Percentiles rank a stretch among this genome's conserved stretches.
phyloP scores from a whole-genome alignment of 441 rosid species.

The Eutrema salsugineum region DNA sequence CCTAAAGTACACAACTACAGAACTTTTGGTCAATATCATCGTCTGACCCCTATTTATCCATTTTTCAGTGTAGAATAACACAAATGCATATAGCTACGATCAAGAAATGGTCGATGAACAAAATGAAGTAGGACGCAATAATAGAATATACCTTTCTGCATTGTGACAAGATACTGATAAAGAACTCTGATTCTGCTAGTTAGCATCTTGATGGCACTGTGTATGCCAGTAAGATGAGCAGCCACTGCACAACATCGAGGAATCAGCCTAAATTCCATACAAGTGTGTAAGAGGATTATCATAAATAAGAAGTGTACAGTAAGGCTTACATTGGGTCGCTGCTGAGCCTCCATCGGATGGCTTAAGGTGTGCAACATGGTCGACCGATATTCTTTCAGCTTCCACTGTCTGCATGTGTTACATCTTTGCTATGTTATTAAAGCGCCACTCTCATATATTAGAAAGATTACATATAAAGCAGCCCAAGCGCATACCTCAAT shows the following conservation, averaged over 20 bases:
- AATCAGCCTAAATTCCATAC: background rate
- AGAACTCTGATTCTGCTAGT: slow-evolving; percentile 90
- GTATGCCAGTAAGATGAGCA: slow-evolving; percentile 93
- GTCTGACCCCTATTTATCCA: background rate
- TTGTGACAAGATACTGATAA: slow-evolving; percentile 77
- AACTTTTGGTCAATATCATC: background rate
- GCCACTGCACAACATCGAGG: slow-evolving; percentile 53
- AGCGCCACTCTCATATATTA: background rate
- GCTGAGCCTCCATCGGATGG: slow-evolving; percentile 94
- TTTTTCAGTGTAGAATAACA: background rate
- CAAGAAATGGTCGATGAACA: background rate
- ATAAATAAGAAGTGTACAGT: background rate
- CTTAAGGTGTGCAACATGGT: slow-evolving; percentile 97
- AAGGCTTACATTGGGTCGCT: slow-evolving; percentile 71
- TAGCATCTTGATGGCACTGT: slow-evolving; percentile 97
- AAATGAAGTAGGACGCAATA: background rate
- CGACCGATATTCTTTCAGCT: slow-evolving; percentile 92
- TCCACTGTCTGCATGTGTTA: slow-evolving; percentile 68
- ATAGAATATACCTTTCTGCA: slow-evolving; percentile 73
- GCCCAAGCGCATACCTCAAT: slow-evolving; percentile 57
- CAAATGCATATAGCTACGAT: background rate
- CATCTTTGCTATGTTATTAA: background rate
- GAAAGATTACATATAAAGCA: background rate
- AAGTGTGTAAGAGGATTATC: background rate
- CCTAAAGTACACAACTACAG: background rate